Conservation (phyloP, 2,329 filamentous ascomycete genomes). For the Aspergillus oerlinghausenensis region DNA sequence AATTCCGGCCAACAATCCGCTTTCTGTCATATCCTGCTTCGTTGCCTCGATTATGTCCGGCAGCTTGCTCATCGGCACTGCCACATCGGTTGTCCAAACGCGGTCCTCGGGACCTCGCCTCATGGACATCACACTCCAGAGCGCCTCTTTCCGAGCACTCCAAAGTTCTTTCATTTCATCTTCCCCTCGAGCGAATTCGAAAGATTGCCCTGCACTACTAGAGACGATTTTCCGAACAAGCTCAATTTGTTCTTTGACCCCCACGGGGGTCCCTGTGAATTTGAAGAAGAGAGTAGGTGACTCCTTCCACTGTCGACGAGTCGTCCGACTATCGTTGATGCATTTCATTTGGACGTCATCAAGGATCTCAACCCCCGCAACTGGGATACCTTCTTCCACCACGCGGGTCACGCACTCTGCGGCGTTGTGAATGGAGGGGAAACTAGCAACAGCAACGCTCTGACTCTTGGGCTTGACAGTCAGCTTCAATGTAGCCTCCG, state of each 20-base stretch:
- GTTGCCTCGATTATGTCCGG: constrained; percentile 69
- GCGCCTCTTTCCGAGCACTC: constrained; percentile 69
- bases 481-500: constrained; percentile 83
- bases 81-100: constrained; percentile 78
- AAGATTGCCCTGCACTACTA: constrained; percentile 51
- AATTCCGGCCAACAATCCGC: constrained; percentile 62
- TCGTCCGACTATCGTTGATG: constrained; percentile 53
- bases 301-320: constrained; percentile 59
- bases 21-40: constrained; percentile 59
- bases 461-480: constrained; percentile 74
- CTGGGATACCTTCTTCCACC: constrained; percentile 73
- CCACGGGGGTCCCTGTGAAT: constrained; percentile 61
- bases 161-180: constrained; percentile 67
- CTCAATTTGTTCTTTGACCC: constrained; percentile 60
- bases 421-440: constrained; percentile 61
- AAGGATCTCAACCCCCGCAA: constrained; percentile 88
- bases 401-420: constrained; percentile 76
- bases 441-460: constrained; percentile 72
- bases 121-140: constrained; percentile 69
- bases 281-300: constrained; percentile 71
- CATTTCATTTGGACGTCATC: constrained; percentile 85
- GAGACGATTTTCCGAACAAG: constrained; percentile 58
- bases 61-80: constrained; percentile 67
- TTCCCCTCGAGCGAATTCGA: constrained; percentile 63
- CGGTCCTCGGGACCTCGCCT: constrained; percentile 55